Evolutionary conservation across 169 alveolate species (phyloP), one percentile per base, ranked within the genome.

Genomic region (Cyclospora cayetanensis): DNA sequence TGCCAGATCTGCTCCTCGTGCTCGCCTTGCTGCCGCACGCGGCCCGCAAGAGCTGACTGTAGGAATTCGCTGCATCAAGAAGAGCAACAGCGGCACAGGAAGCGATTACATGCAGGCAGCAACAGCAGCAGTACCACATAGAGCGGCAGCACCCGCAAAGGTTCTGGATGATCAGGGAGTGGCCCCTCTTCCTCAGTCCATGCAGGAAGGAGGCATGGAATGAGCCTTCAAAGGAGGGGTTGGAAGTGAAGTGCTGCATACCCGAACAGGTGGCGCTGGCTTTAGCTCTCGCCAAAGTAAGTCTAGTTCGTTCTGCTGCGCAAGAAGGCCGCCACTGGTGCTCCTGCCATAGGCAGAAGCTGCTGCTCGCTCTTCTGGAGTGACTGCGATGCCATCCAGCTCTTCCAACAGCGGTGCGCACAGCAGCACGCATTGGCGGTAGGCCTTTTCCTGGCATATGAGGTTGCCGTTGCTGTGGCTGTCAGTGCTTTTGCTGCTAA

Each of bases 11-110:
- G 80, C 80, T 66, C 31, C 50, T 39, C 35, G 29, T 34, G 80
- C 80, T 66, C 80, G 43, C 50, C 80, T 41, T 66, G 80, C 25
- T 66, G 80, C 80, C 29, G 80, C 80, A 27, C 80, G 80, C 7
- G 35, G 18, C 50, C 43, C 80, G 80, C 80, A 66, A 29, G 80
- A 34, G 22, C 80, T 27, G 80, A 41, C 50, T 9, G 1, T 1
- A 2, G 80, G 34, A 39, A 66, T 20, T 41, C 80, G 4, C 80
- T 66, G 80, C 3, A 66, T 41, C 27, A 34, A 31, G 27, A 31
- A 9, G 52, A 66, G n/a, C 80, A 66, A 27, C 80, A 66, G 80
- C 80, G 35, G 80, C 80, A 15, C 55, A 46, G 9, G n/a, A 11
- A 55, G 70, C 70, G n/a, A 46, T 46, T 9, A 46, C 22, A 9